phyloP scores from a whole-genome alignment of 2,329 filamentous ascomycete species.

The Annulohypoxylon truncatum region DNA sequence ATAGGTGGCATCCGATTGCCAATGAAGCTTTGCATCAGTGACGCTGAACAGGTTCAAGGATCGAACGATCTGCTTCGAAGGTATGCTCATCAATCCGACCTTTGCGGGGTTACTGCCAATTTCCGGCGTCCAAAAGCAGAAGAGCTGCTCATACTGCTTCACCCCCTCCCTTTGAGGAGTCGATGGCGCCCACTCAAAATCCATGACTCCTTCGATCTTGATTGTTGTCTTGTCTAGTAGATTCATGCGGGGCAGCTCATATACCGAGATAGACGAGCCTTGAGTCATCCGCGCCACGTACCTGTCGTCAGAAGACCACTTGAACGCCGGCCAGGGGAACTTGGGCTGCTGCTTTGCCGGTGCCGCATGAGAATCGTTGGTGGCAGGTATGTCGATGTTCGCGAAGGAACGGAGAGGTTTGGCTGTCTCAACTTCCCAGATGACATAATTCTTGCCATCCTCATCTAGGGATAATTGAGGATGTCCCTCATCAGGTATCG shows the following conservation, averaged over 20 bases:
- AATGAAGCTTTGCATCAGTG: conserved; percentile 96
- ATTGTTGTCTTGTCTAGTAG: conserved; percentile 90
- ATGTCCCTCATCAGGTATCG: conserved; percentile 88
- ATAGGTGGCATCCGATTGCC: conserved; percentile 94
- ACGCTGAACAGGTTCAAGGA: conserved; percentile 98
- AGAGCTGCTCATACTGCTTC: conserved; percentile 93
- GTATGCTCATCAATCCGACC: conserved; percentile 95
- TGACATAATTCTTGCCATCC: conserved; percentile 98
- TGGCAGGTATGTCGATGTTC: conserved; percentile 81
- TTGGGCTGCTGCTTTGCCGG: conserved; percentile 80
- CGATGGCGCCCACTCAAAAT: conserved; percentile 97
- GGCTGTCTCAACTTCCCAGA: conserved; percentile 94
- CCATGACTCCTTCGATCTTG: conserved; percentile 96
- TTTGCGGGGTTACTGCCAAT: conserved; percentile 98
- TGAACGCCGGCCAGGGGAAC: conserved; percentile 98
- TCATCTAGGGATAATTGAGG: conserved; percentile 88
- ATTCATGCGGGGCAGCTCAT: conserved; percentile 89
- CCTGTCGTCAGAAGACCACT: conserved; percentile 98
- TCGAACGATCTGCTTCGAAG: conserved; percentile 92
- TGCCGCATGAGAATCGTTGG: conserved; percentile 66
- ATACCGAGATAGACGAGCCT: conserved; percentile 88
- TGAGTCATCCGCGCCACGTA: conserved; percentile 94
- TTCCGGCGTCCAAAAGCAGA: conserved; percentile 99
- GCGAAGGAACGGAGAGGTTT: conserved; percentile 93
- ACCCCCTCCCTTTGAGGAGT: conserved; percentile 83